Evolutionary conservation across 108 stramenopile species (phyloP).

Genomic region (Fragilaria crotonensis): DNA sequence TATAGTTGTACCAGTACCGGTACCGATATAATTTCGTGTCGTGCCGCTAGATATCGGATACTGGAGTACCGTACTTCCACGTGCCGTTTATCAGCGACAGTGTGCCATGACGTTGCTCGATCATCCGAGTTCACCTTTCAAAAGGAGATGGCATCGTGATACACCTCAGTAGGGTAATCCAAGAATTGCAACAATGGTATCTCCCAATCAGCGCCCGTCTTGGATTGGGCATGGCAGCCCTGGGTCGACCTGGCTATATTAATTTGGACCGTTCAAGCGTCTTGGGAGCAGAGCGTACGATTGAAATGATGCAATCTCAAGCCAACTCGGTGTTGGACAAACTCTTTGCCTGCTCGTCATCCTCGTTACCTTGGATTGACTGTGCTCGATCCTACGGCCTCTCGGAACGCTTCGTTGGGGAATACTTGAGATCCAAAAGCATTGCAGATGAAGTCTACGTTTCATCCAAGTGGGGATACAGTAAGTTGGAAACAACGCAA

Average conservation of each 20-base stretch:
- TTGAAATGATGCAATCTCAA: slow-evolving; percentile 50
- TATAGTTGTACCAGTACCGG: too few relatives aligned
- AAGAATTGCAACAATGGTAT: too few relatives aligned
- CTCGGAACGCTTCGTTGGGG: slow-evolving; percentile 65
- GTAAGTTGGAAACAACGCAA: neutral
- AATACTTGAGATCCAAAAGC: slow-evolving; percentile 44
- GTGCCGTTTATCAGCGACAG: too few relatives aligned
- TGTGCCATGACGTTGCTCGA: too few relatives aligned
- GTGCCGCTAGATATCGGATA: too few relatives aligned
- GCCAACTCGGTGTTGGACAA: slow-evolving; percentile 55
- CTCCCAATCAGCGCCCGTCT: too few relatives aligned
- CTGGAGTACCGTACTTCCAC: too few relatives aligned
- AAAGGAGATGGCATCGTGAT: too few relatives aligned
- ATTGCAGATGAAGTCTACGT: slow-evolving; percentile 42
- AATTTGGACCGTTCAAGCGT: slow-evolving; percentile 34
- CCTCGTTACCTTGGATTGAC: slow-evolving; percentile 48
- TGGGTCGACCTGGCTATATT: slow-evolving; percentile 80
- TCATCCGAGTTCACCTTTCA: too few relatives aligned
- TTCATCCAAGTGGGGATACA: slow-evolving; percentile 73
- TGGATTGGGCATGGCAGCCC: slow-evolving; percentile 73
- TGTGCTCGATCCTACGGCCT: slow-evolving; percentile 76
- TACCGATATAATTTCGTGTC: too few relatives aligned
- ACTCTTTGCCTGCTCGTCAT: slow-evolving; percentile 17
- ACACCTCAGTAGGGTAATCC: too few relatives aligned
- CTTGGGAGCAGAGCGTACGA: slow-evolving; percentile 25